A percentile compares a stretch with the other conserved stretches of the same genome.
phyloP scores from a whole-genome alignment of 2,329 filamentous ascomycete species.

The Trichoderma sp. region DNA sequence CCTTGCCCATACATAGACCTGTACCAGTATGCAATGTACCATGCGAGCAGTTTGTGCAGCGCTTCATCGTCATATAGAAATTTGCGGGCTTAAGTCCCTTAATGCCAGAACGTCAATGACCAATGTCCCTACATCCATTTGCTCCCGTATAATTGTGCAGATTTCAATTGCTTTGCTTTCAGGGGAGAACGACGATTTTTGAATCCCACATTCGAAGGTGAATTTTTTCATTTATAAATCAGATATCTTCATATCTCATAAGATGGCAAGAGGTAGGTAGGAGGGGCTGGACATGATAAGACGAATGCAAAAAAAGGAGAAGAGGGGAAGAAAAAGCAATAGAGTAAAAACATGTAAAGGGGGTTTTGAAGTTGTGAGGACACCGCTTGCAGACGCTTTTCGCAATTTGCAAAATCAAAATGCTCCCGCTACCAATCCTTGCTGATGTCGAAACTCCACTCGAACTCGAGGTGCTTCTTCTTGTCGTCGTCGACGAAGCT shows the following conservation, averaged over 20 bases:
- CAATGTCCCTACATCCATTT: background rate
- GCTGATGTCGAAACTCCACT: slow-evolving; percentile 94
- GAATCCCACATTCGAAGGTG: slow-evolving; percentile 9
- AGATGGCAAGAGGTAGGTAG: slow-evolving; percentile 1
- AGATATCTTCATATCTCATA: slow-evolving; percentile 22
- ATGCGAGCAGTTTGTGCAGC: background rate
- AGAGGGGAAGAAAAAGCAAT: background rate
- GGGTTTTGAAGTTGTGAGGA: background rate
- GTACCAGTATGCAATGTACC: slow-evolving; percentile 12
- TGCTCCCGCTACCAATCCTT: slow-evolving; percentile 86
- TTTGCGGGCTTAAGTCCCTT: background rate
- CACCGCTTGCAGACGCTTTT: background rate
- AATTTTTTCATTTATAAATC: slow-evolving; percentile 1
- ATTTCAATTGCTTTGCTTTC: slow-evolving; percentile 14
- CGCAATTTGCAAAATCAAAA: slow-evolving; percentile 24
- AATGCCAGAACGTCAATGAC: slow-evolving; percentile 14
- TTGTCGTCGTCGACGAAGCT: slow-evolving; percentile 96
- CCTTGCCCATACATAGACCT: background rate
- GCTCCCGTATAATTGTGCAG: slow-evolving; percentile 4
- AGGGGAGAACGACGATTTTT: background rate
- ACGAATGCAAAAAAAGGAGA: slow-evolving; percentile 18
- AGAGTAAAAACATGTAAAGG: background rate
- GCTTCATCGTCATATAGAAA: slow-evolving; percentile 23
- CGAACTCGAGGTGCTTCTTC: slow-evolving; percentile 84
- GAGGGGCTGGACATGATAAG: background rate